Conservation (phyloP, 345 rosid species). For the Hirschfeldia incana region DNA sequence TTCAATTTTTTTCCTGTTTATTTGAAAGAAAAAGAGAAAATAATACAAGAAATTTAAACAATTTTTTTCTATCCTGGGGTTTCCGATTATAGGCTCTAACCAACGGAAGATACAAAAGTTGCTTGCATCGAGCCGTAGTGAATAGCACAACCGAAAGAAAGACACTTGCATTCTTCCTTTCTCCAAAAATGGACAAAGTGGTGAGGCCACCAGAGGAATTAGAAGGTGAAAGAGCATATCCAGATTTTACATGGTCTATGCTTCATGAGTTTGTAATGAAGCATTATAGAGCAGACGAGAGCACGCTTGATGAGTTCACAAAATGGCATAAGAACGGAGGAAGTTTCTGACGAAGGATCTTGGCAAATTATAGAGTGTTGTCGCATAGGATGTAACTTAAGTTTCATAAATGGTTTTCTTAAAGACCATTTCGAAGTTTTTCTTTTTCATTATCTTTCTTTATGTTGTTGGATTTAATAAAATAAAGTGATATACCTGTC, state of each 20-base stretch:
- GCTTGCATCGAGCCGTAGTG: constrained; percentile 48
- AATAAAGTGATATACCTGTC: neutral
- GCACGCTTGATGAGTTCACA: too few species aligned
- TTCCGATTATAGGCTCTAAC: neutral
- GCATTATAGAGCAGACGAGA: too few species aligned
- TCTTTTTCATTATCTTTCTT: neutral
- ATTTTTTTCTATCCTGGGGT: neutral
- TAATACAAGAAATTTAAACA: neutral
- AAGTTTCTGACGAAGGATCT: neutral
- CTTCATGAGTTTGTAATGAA: too few species aligned
- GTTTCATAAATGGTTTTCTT: neutral
- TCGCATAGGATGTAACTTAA: neutral
- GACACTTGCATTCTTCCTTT: too few species aligned
- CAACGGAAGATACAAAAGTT: constrained; percentile 39
- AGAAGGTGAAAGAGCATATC: too few species aligned
- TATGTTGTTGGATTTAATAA: neutral
- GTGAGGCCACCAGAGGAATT: too few species aligned
- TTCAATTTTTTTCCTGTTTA: neutral
- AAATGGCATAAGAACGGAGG: neutral
- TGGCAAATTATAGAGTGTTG: neutral
- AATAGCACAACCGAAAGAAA: too few species aligned
- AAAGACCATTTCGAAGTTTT: neutral
- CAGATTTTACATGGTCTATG: too few species aligned
- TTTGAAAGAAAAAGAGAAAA: too few species aligned
- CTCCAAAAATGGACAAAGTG: too few species aligned